A percentile compares a stretch with the other conserved stretches of the same genome.
Evolutionary conservation across 495 filamentous ascomycete genomes (phyloP).

Genomic region (Letharia columbiana): DNA sequence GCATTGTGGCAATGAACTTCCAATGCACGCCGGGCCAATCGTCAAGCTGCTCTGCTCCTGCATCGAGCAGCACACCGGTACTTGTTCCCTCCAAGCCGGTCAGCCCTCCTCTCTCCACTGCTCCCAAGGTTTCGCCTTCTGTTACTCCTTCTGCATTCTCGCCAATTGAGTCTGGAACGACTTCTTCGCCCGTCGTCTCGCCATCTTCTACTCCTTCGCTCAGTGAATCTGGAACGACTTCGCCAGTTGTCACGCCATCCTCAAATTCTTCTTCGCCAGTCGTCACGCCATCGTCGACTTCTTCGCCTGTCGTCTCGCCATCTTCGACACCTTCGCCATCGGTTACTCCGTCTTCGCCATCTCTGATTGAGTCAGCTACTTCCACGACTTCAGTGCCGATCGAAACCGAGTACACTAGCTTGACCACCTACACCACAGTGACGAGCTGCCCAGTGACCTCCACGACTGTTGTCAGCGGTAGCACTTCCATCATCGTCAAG

Average conservation of each 20-base stretch:
- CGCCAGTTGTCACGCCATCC: not conserved
- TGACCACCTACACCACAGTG: conserved; percentile 32
- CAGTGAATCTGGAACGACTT: conserved; percentile 8
- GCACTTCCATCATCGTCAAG: conserved; percentile 2
- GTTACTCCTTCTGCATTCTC: conserved; percentile 3
- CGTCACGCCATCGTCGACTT: not conserved
- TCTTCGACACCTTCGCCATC: conserved; percentile 1
- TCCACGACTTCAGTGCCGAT: not conserved
- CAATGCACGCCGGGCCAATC: conserved; percentile 51
- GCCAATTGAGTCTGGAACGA: not conserved
- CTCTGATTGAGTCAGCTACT: not conserved
- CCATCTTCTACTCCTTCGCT: conserved; percentile 21
- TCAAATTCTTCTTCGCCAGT: not conserved
- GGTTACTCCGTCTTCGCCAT: not conserved
- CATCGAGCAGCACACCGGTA: not conserved
- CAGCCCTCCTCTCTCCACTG: conserved; percentile 25
- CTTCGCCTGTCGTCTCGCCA: not conserved
- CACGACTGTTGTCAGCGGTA: not conserved
- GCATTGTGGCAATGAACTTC: conserved; percentile 66
- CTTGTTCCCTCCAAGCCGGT: conserved; percentile 17
- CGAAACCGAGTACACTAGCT: conserved; percentile 18
- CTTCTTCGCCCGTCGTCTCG: conserved; percentile 3
- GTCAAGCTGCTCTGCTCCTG: conserved; percentile 36
- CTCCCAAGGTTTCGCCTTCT: conserved; percentile 9
- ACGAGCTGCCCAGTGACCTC: conserved; percentile 12